A percentile compares a stretch with the other conserved stretches of the same genome.
phyloP scores from a whole-genome alignment of 2,329 filamentous ascomycete species.

The Talaromyces pinophilus region DNA sequence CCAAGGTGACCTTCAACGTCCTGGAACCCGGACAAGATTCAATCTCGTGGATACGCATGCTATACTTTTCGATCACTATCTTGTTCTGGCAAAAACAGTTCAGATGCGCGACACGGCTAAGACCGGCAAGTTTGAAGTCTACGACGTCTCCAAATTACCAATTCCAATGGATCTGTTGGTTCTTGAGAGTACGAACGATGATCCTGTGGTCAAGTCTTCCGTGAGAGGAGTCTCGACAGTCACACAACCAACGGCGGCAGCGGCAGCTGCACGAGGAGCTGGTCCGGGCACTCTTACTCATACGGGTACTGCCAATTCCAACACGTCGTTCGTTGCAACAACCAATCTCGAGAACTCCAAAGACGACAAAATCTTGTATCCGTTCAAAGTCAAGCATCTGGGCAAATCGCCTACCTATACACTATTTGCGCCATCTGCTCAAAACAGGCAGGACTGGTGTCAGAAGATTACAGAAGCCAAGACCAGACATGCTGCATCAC shows the following conservation, averaged over 20 bases:
- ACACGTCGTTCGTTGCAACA: constrained; percentile 30
- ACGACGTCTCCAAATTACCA: constrained; percentile 90
- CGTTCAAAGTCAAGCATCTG: constrained; percentile 93
- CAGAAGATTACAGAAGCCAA: constrained; percentile 93
- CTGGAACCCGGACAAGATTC: constrained; percentile 83
- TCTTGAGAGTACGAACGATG: constrained; percentile 88
- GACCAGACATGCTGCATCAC: constrained; percentile 82
- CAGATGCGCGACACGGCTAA: constrained; percentile 67
- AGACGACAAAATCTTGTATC: constrained; percentile 83
- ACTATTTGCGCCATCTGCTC: constrained; percentile 75
- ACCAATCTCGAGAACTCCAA: constrained; percentile 58
- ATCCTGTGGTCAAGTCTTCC: constrained; percentile 77
- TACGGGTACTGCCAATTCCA: constrained; percentile 65
- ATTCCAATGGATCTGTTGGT: constrained; percentile 97
- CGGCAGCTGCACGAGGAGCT: constrained; percentile 40
- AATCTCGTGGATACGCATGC: constrained; percentile 93
- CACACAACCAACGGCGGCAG: constrained; percentile 52
- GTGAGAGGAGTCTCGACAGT: constrained; percentile 69
- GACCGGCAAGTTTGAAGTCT: constrained; percentile 74
- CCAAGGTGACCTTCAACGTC: constrained; percentile 83
- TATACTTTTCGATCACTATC: constrained; percentile 92
- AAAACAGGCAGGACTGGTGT: constrained; percentile 84
- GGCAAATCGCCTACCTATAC: constrained; percentile 86
- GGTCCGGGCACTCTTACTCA: constrained; percentile 63
- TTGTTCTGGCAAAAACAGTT: constrained; percentile 83